Evolutionary conservation across 139 green algal species (phyloP).

Genomic region (Coccomyxa sp.): DNA sequence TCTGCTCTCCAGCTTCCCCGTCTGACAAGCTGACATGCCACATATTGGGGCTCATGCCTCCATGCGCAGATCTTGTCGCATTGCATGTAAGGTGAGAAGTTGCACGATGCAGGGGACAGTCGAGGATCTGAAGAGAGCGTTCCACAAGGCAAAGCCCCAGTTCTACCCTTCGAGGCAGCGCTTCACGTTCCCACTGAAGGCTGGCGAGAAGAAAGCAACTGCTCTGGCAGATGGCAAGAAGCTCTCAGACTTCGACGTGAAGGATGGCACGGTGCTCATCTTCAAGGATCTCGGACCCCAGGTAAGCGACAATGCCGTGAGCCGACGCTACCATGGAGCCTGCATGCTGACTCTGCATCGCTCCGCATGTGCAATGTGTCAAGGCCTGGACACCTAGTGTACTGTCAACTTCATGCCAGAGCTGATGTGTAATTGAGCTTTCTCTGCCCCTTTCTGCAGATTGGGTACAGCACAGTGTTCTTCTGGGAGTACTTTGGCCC

Average conservation of each 20-base stretch:
- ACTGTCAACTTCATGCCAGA: background rate
- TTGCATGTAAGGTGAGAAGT: too few relatives aligned
- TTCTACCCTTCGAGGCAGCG: slow-evolving; percentile 71
- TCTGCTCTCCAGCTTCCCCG: background rate
- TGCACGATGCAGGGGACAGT: slow-evolving; percentile 78
- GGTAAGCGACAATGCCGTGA: too few relatives aligned
- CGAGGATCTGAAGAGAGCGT: slow-evolving; percentile 70
- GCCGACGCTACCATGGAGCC: background rate
- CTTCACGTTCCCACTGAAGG: slow-evolving; percentile 60
- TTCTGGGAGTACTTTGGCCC: slow-evolving; percentile 98
- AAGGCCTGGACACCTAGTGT: too few relatives aligned
- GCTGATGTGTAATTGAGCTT: background rate
- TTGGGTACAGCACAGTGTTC: slow-evolving; percentile 94
- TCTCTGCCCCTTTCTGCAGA: slow-evolving; percentile 38
- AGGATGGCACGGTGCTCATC: slow-evolving; percentile 46
- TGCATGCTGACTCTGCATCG: background rate
- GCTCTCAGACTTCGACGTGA: slow-evolving; percentile 64
- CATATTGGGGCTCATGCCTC: too few relatives aligned
- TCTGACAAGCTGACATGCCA: too few relatives aligned
- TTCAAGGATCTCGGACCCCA: slow-evolving; percentile 96
- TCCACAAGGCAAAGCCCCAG: slow-evolving; percentile 47
- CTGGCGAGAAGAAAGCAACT: slow-evolving; percentile 51
- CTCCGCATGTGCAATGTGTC: too few relatives aligned
- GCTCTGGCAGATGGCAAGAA: slow-evolving; percentile 54
- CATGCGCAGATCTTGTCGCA: too few relatives aligned